Evolutionary conservation across 805 yeast species (phyloP), one percentile per base, ranked within the genome.

Genomic region (Ogataea pilisensis): DNA sequence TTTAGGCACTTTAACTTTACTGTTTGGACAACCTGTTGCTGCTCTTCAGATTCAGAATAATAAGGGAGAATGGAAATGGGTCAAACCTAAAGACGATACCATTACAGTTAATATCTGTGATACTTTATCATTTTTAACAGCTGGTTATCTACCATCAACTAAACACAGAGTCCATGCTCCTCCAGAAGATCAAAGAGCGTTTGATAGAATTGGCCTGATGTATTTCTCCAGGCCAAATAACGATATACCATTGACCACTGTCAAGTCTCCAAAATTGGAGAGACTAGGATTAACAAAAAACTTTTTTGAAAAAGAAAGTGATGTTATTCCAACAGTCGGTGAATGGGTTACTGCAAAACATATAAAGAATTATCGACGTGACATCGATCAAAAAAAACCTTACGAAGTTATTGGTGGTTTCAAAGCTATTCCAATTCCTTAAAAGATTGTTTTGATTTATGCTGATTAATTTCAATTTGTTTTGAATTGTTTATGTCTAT

Each of bases 31-130:
- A 45, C 58, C 59, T 5, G 68, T 64, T 5, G 65, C 65, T 2
- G 68, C 66, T 4, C 53, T 64, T 20, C 69, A 64, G 36, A 60
- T 63, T 30, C 59, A 56, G 38, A 65, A 61, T 45, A 40, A 54
- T 16, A 44, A 52, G 29, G 69, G 66, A 1, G 44, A 49, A 8
- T 64, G 69, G 69, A 59, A 61, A 43, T 63, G 62, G 43, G 65
- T 64, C 22, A 56, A 53, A 38, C 69, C 67, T 2, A 61, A 59
- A 8, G 49, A 50, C 7, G 57, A 57, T 4, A 63, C 64, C 3
- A 58, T 63, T 27, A 61, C 63, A 20, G 62, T 65, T 44, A 64
- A 64, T 42, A 55, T 63, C 35, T 66, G 68, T 9, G 69, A 64
- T 43, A 62, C 68, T 0, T 50, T 64, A 25, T 53, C 55, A 27